Evolutionary conservation across 139 green algal genomes (phyloP), one percentile per base, ranked within the genome.

Genomic region (Chlamydomonas schloesseri): DNA sequence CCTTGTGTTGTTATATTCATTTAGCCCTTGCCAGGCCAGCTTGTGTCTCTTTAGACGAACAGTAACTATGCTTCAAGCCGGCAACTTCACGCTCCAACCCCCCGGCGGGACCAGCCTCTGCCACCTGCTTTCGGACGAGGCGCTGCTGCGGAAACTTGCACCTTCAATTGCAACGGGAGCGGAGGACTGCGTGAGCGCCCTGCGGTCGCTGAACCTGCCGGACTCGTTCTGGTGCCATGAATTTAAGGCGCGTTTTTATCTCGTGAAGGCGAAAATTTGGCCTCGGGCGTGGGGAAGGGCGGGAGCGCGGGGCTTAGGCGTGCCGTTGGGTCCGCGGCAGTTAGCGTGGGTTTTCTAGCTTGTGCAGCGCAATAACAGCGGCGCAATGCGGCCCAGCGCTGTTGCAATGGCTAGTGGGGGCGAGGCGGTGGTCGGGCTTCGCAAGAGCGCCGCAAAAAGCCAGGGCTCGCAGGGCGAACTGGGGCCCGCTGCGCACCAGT

Each of bases 191-290:
- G 81, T 87, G 5, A 65, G 34, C 15, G 69, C 69, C 33, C 26
- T 87, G 69, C 34, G 81, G 4, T 15, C 69, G 3, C 31, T 87
- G 34, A 79, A 87, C 28, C 69, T 87, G 0, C 69, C 68, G 10
- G 81, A 87, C 26, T 70, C 42, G 20, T 87, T 87, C 33, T 87
- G 81, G 81, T 72, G 55, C 1, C 53, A 79, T 9, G 81, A 87
- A 34, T 87, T 87, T 23, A 87, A 87, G 81, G 81, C 71, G 69
- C 0, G 21, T 11, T 60, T 11, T 60, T 47, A 67, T 60, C 14
- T 10, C 42, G 23, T n/a, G 17, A 70, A 31, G n/a, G 53, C 33
- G 26, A 11, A 57, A 11, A 14, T 14, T 57, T 14, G 11, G 11
- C 50, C 50, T 57, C 50, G 50, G 11, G 11, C 50, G 11, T 11